These are phyloP conservation scores for Chenopodium suecicum DNA, from an alignment of 148 eudicot species.

Conservation along the genomic window DNA sequence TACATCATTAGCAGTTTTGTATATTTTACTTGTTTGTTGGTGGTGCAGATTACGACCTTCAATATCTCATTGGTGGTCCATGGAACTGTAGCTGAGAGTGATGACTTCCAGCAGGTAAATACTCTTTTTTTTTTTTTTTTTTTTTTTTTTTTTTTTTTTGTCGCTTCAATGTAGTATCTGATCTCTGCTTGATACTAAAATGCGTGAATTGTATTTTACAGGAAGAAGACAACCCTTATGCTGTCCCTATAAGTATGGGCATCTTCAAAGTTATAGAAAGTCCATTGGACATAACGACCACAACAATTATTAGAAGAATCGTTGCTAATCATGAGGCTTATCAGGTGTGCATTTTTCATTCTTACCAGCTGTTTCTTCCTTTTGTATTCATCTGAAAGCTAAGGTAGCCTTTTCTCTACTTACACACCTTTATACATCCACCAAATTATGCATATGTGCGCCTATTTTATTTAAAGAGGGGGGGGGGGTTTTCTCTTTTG, in stretches of 20 bases:
- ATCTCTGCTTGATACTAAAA: neutral
- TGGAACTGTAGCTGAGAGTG: conserved; percentile 89
- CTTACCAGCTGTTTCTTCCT: neutral
- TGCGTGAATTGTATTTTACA: conserved; percentile 26
- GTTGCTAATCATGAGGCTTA: conserved; percentile 95
- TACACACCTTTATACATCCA: neutral
- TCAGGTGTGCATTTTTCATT: conserved; percentile 52
- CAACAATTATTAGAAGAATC: conserved; percentile 88
- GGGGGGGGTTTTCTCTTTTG: neutral
- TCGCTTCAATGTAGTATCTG: neutral
- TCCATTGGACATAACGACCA: conserved; percentile 87
- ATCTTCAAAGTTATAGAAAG: conserved; percentile 78
- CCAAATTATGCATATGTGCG: neutral
- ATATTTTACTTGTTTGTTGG: neutral
- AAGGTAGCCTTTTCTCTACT: neutral
- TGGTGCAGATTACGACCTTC: conserved; percentile 81
- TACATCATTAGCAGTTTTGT: neutral
- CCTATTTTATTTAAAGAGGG: too few species aligned
- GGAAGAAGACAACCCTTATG: conserved; percentile 78
- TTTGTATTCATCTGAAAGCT: neutral
- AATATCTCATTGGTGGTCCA: conserved; percentile 88
- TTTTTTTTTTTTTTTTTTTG: too few species aligned
- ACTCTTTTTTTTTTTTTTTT: too few species aligned
- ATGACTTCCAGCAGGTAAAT: conserved; percentile 64
- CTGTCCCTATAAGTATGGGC: conserved; percentile 71